These are phyloP conservation scores for Wickerhamiella dianesei DNA, from an alignment of 805 yeast species.

Conservation along the genomic window DNA sequence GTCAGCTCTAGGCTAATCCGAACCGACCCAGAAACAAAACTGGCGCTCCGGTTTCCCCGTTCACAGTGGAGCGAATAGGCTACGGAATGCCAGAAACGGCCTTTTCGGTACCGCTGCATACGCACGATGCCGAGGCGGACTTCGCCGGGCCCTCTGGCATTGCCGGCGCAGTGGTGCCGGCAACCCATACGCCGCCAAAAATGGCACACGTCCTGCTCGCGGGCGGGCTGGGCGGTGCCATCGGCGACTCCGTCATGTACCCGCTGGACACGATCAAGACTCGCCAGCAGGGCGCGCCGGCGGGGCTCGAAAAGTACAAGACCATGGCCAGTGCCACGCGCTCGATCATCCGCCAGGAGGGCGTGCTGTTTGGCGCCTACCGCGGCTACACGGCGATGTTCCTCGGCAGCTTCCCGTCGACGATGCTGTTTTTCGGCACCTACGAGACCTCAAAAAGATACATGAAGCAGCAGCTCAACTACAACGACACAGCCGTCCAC, in stretches of 20 bases:
- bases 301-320: constrained; percentile 40
- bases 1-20: no score
- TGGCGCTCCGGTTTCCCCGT: no score
- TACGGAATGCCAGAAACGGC: constrained; percentile 6
- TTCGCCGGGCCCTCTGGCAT: neutral
- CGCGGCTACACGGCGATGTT: constrained; percentile 90
- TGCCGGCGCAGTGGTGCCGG: neutral
- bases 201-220: constrained; percentile 42
- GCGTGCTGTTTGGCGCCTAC: constrained; percentile 69
- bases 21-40: no score
- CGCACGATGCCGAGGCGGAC: neutral
- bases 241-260: constrained; percentile 90
- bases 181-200: constrained; percentile 8
- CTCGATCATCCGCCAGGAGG: constrained; percentile 74
- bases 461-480: constrained; percentile 46
- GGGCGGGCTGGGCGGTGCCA: constrained; percentile 89
- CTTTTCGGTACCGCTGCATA: constrained; percentile 3
- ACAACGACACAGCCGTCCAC: constrained; percentile 71
- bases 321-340: constrained; percentile 63
- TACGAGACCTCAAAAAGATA: constrained; percentile 70
- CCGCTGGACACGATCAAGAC: constrained; percentile 94
- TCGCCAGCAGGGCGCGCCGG: constrained; percentile 85
- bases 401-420: constrained; percentile 77
- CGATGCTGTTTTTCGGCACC: constrained; percentile 85
- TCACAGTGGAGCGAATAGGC: neutral